A percentile compares a stretch with the other conserved stretches of the same genome.
Conservation (phyloP, 768 basidiomycete genomes). For the Leccinum pellstonianum region DNA sequence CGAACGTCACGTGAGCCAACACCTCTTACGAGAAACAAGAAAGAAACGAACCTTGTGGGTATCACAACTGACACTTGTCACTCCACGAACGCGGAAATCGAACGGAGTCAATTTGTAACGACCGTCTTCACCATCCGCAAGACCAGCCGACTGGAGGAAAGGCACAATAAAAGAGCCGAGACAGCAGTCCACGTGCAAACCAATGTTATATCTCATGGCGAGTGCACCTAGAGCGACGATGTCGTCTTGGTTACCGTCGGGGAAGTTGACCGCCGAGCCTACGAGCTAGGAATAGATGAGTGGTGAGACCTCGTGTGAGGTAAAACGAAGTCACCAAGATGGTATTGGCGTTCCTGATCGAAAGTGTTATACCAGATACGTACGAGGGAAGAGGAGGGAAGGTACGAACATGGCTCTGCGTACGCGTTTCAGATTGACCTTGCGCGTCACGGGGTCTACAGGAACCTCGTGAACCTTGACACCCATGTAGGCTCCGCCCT, state of each 20-base stretch:
- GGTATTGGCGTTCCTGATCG: slow-evolving; percentile 74
- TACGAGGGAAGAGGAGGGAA: background rate
- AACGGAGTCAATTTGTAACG: slow-evolving; percentile 64
- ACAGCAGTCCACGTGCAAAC: slow-evolving; percentile 94
- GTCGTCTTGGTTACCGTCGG: slow-evolving; percentile 84
- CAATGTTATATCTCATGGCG: slow-evolving; percentile 72
- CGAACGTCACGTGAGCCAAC: slow-evolving; percentile 4
- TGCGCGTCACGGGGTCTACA: slow-evolving; percentile 71
- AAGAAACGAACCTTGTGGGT: slow-evolving; percentile 72
- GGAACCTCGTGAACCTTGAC: slow-evolving; percentile 90
- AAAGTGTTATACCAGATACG: slow-evolving; percentile 5
- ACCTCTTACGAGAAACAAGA: background rate
- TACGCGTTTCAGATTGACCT: slow-evolving; percentile 74
- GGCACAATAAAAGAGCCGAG: slow-evolving; percentile 93
- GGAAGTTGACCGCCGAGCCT: slow-evolving; percentile 84
- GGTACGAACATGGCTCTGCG: slow-evolving; percentile 79
- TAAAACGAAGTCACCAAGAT: slow-evolving; percentile 59
- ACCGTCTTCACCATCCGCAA: slow-evolving; percentile 56
- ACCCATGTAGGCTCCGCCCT: slow-evolving; percentile 82
- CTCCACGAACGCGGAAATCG: slow-evolving; percentile 88
- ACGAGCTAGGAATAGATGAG: slow-evolving; percentile 53
- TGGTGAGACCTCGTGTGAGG: background rate
- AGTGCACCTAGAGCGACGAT: slow-evolving; percentile 76
- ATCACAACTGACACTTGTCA: slow-evolving; percentile 94
- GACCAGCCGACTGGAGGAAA: slow-evolving; percentile 79